Base-by-base conservation (phyloP, 148 eudicot genomes). In the Chenopodium berlandieri region DNA sequence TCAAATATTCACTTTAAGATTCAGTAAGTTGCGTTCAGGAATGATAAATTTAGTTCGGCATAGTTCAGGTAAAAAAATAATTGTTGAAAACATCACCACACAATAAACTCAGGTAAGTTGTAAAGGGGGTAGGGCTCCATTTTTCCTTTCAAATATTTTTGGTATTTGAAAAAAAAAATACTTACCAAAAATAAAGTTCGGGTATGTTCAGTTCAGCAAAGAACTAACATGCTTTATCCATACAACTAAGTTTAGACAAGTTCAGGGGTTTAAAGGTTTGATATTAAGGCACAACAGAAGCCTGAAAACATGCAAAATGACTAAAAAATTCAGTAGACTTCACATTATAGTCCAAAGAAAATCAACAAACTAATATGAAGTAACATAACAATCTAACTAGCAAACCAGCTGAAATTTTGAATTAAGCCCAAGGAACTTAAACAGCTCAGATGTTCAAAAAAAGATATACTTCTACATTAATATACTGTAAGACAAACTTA, bases 401-500 rank as follows among this genome's bases (percentile, higher is more conserved):
- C 20, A 56, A 16, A 60, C 22, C 27, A 78, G 25, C n/a, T 13
- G 30, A 72, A 54, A 31, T n/a, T 7, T 9, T 22, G 27, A 47
- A 71, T 71, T 4, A 71, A 44, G 14, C 11, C 19, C 56, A 79
- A 71, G 60, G 54, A 54, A 22, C 5, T 16, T 4, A 25, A 40
- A 23, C n/a, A 73, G 67, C 37, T 68, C 60, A 79, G 14, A 66
- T 40, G 25, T 72, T 69, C 32, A 30, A 76, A 7, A 47, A 31
- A 34, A 79, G 63, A 56, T 72, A 44, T 9, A 71, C 16, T 50
- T 50, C 16, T 50, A 50, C 54, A 64, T 67, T 1, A 7, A 37
- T 34, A 62, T 40, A 44, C 54, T 60, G 77, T 70, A 22, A 78
- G 71, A 40, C 46, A 34, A 78, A 91, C 99, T 92, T 91, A 97